Evolutionary conservation across 768 basidiomycete species (phyloP).

Genomic region (Rhodotorula paludigena): DNA sequence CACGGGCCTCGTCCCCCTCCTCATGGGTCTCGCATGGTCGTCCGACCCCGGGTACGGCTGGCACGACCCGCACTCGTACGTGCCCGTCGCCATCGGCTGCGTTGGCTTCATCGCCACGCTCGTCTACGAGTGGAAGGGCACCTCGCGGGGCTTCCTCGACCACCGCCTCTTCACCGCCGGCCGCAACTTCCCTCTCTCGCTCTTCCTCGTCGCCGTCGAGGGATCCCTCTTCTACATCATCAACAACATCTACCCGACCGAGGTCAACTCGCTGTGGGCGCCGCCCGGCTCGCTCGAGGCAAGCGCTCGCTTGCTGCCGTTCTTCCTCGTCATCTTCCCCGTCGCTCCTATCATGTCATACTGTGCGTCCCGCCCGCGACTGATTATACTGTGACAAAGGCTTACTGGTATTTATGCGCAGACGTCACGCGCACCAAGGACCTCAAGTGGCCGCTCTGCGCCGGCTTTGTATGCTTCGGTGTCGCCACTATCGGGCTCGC

Average conservation of each 20-base stretch:
- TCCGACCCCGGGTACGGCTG: background rate
- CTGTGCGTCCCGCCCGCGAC: background rate
- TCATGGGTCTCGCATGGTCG: slow-evolving; percentile 17
- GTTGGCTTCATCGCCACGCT: background rate
- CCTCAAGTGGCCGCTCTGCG: slow-evolving; percentile 20
- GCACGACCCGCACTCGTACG: slow-evolving; percentile 15
- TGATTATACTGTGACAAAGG: too few species aligned
- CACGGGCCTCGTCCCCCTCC: slow-evolving; percentile 8
- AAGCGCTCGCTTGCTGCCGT: slow-evolving; percentile 13
- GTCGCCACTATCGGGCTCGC: background rate
- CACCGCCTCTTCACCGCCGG: slow-evolving; percentile 14
- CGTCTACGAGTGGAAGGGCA: slow-evolving; percentile 18
- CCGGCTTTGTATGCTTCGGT: slow-evolving; percentile 8
- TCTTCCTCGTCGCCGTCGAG: slow-evolving; percentile 21
- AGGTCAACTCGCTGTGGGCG: slow-evolving; percentile 9
- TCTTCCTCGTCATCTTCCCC: slow-evolving; percentile 13
- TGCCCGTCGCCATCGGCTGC: slow-evolving; percentile 7
- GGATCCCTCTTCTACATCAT: slow-evolving; percentile 15
- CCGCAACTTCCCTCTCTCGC: slow-evolving; percentile 18
- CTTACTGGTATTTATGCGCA: too few species aligned
- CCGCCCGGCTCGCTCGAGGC: slow-evolving; percentile 8
- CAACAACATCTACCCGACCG: slow-evolving; percentile 21
- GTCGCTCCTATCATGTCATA: slow-evolving; percentile 7
- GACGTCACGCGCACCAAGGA: slow-evolving; percentile 15
- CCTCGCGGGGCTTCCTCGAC: slow-evolving; percentile 14